These are phyloP conservation scores for Plectranthus barbatus DNA, from an alignment of 257 asterid genomes.

Conservation along the genomic window DNA sequence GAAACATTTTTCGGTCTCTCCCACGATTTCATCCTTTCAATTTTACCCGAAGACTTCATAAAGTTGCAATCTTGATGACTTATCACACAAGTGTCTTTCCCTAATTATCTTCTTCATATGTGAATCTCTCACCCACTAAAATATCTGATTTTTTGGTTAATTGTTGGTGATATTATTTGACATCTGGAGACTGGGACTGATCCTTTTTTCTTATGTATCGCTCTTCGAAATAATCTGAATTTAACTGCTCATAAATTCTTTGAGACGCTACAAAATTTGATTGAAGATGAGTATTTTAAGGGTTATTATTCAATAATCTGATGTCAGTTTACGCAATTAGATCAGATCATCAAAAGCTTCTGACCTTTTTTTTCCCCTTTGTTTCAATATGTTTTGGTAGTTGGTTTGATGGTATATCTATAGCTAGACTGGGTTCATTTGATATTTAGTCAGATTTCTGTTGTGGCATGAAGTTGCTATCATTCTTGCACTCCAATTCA, in stretches of 20 bases:
- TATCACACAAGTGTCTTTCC: constrained; percentile 17
- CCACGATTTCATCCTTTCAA: constrained; percentile 11
- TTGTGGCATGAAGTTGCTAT: neutral
- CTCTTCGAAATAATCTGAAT: neutral
- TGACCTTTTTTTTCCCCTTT: constrained; percentile 3
- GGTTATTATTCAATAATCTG: constrained; percentile 10
- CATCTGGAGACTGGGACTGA: constrained; percentile 5
- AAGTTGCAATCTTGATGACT: constrained; percentile 18
- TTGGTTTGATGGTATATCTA: constrained; percentile 1
- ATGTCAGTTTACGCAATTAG: constrained; percentile 7
- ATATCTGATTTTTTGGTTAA: neutral
- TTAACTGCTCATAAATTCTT: neutral
- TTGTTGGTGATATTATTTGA: constrained; percentile 7
- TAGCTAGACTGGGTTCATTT: constrained; percentile 23
- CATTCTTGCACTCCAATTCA: constrained; percentile 17
- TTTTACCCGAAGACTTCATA: constrained; percentile 7
- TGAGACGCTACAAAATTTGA: constrained; percentile 6
- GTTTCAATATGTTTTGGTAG: neutral
- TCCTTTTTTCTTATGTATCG: neutral
- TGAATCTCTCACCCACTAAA: neutral
- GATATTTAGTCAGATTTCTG: neutral
- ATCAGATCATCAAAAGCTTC: neutral
- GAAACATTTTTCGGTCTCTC: constrained; percentile 10
- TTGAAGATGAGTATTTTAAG: neutral
- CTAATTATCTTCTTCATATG: constrained; percentile 14